A percentile compares a stretch with the other conserved stretches of the same genome.
Evolutionary conservation across 1,284 basidiomycete species (phyloP).

Genomic region (Apiotrichum mycotoxinovorans): DNA sequence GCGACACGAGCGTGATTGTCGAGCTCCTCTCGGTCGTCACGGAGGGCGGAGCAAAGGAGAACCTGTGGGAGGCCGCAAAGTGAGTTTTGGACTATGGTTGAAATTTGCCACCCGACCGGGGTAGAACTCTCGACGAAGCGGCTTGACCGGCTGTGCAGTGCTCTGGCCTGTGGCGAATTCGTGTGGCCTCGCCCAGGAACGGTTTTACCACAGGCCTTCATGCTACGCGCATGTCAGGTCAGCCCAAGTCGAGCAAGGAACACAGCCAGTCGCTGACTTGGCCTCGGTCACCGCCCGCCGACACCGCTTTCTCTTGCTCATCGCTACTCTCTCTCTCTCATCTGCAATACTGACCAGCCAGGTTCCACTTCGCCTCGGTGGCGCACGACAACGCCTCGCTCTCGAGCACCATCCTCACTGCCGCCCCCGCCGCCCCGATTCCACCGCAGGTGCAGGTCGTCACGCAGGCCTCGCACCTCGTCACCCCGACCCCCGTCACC

Average conservation of each 20-base stretch:
- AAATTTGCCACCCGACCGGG: neutral
- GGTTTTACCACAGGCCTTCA: too few species aligned
- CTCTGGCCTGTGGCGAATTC: too few species aligned
- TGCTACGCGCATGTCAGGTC: too few species aligned
- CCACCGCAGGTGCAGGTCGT: conserved; percentile 7
- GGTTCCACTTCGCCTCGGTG: conserved; percentile 86
- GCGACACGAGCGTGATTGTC: conserved; percentile 72
- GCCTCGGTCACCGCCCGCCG: too few species aligned
- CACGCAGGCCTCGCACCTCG: conserved; percentile 8
- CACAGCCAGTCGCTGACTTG: too few species aligned
- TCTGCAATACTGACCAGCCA: conserved; percentile 37
- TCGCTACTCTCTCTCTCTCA: neutral
- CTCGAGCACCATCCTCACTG: conserved; percentile 52
- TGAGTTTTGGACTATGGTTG: conserved; percentile 42
- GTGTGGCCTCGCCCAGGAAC: too few species aligned
- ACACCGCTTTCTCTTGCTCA: too few species aligned
- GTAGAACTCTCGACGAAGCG: neutral
- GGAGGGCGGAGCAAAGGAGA: conserved; percentile 49
- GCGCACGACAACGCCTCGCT: conserved; percentile 86
- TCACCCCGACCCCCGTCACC: conserved; percentile 58
- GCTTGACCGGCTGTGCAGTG: neutral
- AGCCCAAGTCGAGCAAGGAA: too few species aligned
- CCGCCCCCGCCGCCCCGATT: conserved; percentile 24
- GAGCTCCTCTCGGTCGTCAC: conserved; percentile 79
- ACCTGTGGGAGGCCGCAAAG: conserved; percentile 63